Evolutionary conservation across 441 rosid species (phyloP), one percentile per base, ranked within the genome.

Genomic region (Erodium texanum): DNA sequence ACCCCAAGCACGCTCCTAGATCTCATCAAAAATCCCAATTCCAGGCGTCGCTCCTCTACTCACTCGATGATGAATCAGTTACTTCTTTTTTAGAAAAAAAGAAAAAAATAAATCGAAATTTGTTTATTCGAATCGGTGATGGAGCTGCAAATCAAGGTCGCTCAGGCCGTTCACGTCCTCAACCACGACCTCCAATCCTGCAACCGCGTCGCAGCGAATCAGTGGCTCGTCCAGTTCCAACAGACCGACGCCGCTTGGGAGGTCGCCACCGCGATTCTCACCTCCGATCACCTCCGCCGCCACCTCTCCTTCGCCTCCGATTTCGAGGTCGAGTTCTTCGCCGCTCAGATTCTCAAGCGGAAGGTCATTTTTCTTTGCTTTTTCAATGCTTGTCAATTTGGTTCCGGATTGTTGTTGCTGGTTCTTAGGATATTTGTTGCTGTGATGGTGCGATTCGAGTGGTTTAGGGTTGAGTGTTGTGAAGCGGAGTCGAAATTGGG

Each of bases 141-240:
- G 96, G 98, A 93, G 70, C 68, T 88, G 82, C 92, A 85, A 75
- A 82, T 86, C 76, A 85, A 88, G 85, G 95, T 90, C 45, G 97
- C 93, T 5, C 88, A 93, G 77, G 98, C 98, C n/a, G 91, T 90
- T 67, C 96, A 80, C 71, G 88, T 90, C 34, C 82, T 93, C 67
- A 90, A 93, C 82, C 98, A 93, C 87, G 97, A 87, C 75, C 72
- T 82, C 29, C 88, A 86, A 63, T 89, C 97, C 41, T 87, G 93
- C 76, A 93, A 93, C 76, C 89, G 97, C 61, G 89, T 91, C n/a
- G 96, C 97, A 7, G 97, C 96, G 32, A 93, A 93, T 75, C 98
- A 90, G 76, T 93, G 97, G 98, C 88, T 93, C 29, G 96, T 87
- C 75, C 98, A 89, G 69, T 90, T 90, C 76, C 97, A 89, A 81